Conservation (phyloP, 2,329 filamentous ascomycete genomes). For the Ceratocystis alfenasii region DNA sequence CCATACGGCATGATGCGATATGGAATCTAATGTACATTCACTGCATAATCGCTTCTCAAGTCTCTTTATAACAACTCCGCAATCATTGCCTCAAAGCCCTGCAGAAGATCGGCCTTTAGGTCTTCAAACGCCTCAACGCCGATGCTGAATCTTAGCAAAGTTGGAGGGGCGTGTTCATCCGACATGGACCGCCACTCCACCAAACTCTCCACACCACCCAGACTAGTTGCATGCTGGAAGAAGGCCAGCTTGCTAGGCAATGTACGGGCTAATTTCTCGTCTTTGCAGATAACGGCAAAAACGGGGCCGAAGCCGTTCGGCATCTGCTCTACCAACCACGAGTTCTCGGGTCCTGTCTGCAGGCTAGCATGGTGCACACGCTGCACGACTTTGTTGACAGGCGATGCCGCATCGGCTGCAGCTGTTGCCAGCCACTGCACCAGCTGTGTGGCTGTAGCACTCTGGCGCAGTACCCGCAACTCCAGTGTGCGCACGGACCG, state of each 20-base stretch:
- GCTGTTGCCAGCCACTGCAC: constrained; percentile 58
- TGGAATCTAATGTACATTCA: not conserved
- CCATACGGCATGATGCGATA: too few species aligned
- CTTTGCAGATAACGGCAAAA: constrained; percentile 60
- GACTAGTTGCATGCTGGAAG: constrained; percentile 89
- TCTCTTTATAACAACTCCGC: constrained; percentile 25
- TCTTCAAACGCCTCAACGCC: constrained; percentile 84
- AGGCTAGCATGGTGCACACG: constrained; percentile 66
- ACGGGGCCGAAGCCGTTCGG: constrained; percentile 81
- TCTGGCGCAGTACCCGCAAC: constrained; percentile 67
- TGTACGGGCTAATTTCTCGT: constrained; percentile 47
- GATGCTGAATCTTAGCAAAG: constrained; percentile 67
- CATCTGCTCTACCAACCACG: constrained; percentile 80
- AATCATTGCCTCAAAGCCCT: constrained; percentile 49
- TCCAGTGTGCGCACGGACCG: constrained; percentile 77
- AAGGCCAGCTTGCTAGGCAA: constrained; percentile 68
- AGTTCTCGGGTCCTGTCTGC: constrained; percentile 45
- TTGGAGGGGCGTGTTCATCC: constrained; percentile 58
- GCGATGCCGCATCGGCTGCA: constrained; percentile 30
- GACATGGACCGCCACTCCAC: constrained; percentile 95
- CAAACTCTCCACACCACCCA: constrained; percentile 88
- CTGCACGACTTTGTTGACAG: constrained; percentile 43
- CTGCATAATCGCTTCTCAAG: not conserved
- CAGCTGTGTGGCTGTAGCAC: constrained; percentile 53
- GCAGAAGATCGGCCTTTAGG: constrained; percentile 59